Conservation (phyloP, 495 filamentous ascomycete species). For the Trichoderma gamsii region DNA sequence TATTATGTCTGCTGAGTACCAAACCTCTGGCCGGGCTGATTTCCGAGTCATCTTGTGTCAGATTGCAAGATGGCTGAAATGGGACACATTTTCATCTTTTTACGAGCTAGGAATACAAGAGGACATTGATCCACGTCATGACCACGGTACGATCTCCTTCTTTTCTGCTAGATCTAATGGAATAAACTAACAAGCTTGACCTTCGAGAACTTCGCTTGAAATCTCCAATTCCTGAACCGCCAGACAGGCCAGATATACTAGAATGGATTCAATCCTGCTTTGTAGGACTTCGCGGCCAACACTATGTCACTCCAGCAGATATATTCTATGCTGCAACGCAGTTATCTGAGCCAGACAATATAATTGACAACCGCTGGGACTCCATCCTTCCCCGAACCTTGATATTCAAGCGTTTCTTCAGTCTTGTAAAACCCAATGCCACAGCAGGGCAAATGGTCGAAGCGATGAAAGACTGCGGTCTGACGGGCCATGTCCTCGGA, state of each 20-base stretch:
- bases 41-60: slow-evolving; percentile 71
- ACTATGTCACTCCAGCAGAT: slow-evolving; percentile 57
- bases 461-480: slow-evolving; percentile 54
- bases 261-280: slow-evolving; percentile 63
- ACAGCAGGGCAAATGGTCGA: slow-evolving; percentile 48
- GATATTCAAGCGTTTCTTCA: slow-evolving; percentile 56
- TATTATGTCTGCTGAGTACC: slow-evolving; percentile 51
- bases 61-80: slow-evolving; percentile 77
- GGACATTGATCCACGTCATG: slow-evolving; percentile 20
- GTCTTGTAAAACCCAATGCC: slow-evolving; percentile 30
- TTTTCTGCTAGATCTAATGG: neutral
- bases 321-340: slow-evolving; percentile 29
- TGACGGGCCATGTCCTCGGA: slow-evolving; percentile 57
- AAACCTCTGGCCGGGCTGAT: slow-evolving; percentile 44
- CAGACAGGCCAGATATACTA: slow-evolving; percentile 56
- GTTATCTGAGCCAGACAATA: slow-evolving; percentile 11
- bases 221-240: slow-evolving; percentile 48
- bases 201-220: slow-evolving; percentile 17
- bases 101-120: slow-evolving; percentile 67
- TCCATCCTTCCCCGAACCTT: slow-evolving; percentile 52
- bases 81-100: slow-evolving; percentile 63
- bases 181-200: neutral
- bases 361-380: slow-evolving; percentile 24
- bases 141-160: slow-evolving; percentile 23
- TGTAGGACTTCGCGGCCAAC: slow-evolving; percentile 34